Base-by-base conservation (phyloP, 2,329 filamentous ascomycete genomes). In the Colletotrichum limetticola region DNA sequence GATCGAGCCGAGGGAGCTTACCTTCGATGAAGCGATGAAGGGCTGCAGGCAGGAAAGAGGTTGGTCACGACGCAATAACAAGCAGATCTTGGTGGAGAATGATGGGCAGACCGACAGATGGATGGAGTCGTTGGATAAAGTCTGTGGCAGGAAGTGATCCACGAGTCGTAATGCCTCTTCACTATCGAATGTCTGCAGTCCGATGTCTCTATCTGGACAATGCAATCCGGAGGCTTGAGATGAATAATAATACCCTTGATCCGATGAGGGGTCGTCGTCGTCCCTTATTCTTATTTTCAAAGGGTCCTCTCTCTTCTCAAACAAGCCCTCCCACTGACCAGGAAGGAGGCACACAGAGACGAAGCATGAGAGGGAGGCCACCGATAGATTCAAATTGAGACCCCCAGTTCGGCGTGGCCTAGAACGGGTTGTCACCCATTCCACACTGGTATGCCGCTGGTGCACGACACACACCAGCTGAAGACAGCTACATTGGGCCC, bases 241-340 rank as follows among this genome's bases (percentile, higher is more conserved):
- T 66, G 66, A 56, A 42, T 42, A 42, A 42, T 19, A 52, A 4
- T 16, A 55, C 22, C 57, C 66, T 61, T 68, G 69, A 55, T 61
- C 57, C 52, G 56, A 59, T 26, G 66, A 66, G 60, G 70, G 66
- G 55, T 64, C 28, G 46, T 66, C 26, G 16, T 16, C 22, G 56
- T 72, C 66, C 70, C 70, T 70, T 70, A 62, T 66, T 70, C 70
- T 70, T 72, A 72, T 72, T 70, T 64, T 37, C 37, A 52, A 22
- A 72, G 70, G 70, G 60, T 42, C 60, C 52, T 32, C 35, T 32
- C 16, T 28, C 14, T 46, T 57, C 28, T 49, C 42, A 22, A 22
- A 49, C 42, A 49, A 4, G 19, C 42, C 42, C 42, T 49, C 42
- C n/a, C 42, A 22, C 7, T 4, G 42, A 49, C 19, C 19, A 11